These are phyloP conservation scores for Eucalyptus erythrocorys DNA, from an alignment of 345 rosid genomes.

Conservation along the genomic window DNA sequence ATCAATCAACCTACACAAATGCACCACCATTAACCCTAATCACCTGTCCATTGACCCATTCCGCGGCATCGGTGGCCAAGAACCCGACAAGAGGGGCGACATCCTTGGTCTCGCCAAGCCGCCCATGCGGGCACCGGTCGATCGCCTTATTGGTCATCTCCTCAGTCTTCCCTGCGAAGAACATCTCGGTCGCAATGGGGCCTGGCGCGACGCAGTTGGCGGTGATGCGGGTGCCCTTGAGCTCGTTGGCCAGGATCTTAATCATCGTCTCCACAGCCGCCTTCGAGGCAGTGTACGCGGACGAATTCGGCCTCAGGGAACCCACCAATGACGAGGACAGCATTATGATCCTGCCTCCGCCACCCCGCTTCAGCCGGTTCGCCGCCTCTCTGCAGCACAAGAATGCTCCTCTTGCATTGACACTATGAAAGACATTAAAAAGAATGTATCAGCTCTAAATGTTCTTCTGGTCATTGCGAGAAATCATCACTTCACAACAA, in stretches of 20 bases:
- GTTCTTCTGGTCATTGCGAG: background rate
- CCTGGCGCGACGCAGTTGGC: conserved; percentile 2
- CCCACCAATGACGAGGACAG: background rate
- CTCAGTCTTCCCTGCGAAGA: background rate
- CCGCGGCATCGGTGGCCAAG: background rate
- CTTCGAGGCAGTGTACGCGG: conserved; percentile 4
- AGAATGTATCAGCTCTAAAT: background rate
- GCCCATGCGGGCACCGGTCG: background rate
- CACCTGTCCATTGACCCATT: conserved; percentile 9
- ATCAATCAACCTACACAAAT: background rate
- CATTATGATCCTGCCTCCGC: conserved; percentile 7
- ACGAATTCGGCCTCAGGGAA: background rate
- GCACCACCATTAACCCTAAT: background rate
- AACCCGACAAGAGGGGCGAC: conserved; percentile 2
- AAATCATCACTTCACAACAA: background rate
- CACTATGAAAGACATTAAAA: background rate
- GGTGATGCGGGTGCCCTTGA: conserved; percentile 2
- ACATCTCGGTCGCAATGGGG: conserved; percentile 1
- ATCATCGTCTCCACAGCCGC: conserved; percentile 3
- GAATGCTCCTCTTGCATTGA: conserved; percentile 7
- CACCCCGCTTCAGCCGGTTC: background rate
- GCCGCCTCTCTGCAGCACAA: conserved; percentile 6
- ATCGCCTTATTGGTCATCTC: background rate
- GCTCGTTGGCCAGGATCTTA: conserved; percentile 8
- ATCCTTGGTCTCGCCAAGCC: conserved; percentile 1